phyloP scores from a whole-genome alignment of 164 flowering plant genomes.

The Houttuynia cordata region DNA sequence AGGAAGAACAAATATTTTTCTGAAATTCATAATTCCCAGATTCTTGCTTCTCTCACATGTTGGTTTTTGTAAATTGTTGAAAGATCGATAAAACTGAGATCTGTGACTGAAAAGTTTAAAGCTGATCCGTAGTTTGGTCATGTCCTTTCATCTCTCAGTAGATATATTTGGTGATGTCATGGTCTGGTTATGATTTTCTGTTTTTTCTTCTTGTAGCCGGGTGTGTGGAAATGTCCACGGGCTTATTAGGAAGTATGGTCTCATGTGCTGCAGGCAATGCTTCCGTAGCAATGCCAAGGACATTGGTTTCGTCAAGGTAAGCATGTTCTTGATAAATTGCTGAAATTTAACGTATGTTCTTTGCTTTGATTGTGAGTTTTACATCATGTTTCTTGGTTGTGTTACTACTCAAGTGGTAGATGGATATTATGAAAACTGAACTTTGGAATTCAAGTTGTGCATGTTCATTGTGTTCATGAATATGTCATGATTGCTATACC shows the following conservation, averaged over 20 bases:
- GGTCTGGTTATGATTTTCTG: not conserved
- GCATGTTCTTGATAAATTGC: not conserved
- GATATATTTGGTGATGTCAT: no score
- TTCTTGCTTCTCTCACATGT: no score
- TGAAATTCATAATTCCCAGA: no score
- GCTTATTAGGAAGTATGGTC: constrained; percentile 63
- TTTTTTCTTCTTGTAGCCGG: constrained; percentile 25
- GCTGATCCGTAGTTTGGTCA: not conserved
- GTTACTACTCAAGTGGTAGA: no score
- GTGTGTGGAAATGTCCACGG: constrained; percentile 74
- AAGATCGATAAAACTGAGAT: no score
- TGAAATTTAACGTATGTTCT: not conserved
- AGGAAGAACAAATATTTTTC: no score
- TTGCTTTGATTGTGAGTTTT: not conserved
- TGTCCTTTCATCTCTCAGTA: no score
- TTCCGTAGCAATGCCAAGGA: constrained; percentile 79
- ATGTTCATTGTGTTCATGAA: no score
- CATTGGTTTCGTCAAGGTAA: constrained; percentile 69
- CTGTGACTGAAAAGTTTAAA: not conserved
- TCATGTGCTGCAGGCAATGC: constrained; percentile 81
- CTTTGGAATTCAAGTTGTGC: no score
- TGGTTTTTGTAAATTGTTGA: no score
- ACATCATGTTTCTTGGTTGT: not conserved
- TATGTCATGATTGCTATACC: no score
- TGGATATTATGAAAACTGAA: no score